Percentiles rank a stretch among this genome's conserved stretches.
Evolutionary conservation across 73 alveolate species (phyloP).

Genomic region (Uronychia binucleata): DNA sequence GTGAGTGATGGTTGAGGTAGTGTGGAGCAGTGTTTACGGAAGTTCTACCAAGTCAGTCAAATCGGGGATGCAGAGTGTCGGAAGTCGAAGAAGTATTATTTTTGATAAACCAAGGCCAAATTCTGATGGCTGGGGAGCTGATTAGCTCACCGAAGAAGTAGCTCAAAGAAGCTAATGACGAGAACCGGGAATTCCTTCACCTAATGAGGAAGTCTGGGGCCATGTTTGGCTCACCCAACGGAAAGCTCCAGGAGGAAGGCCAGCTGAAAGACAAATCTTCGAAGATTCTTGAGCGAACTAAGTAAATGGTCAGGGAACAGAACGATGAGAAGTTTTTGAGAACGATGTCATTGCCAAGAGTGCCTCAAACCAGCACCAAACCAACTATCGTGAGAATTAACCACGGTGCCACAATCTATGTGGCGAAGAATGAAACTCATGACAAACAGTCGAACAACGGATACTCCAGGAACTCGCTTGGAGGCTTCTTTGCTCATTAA

Average conservation of each 20-base stretch:
- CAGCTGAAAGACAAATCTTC: not conserved
- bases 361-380: not conserved
- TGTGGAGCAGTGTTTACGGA: too few relatives aligned
- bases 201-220: not conserved
- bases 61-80: too few relatives aligned
- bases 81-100: too few relatives aligned
- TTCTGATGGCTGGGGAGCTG: not conserved
- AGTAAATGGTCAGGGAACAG: not conserved
- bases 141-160: not conserved
- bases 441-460: conserved; percentile 39
- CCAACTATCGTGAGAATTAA: not conserved
- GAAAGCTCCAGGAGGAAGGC: not conserved
- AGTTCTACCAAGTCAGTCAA: too few relatives aligned
- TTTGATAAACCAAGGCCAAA: too few relatives aligned
- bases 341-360: not conserved
- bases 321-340: not conserved
- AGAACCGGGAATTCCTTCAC: not conserved
- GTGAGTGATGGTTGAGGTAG: too few relatives aligned
- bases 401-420: not conserved
- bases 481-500: conserved; percentile 50
- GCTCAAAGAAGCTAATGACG: not conserved
- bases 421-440: conserved; percentile 33
- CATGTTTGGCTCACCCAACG: not conserved
- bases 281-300: not conserved
- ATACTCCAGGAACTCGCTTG: conserved; percentile 32